Base-by-base conservation (phyloP, 2,329 filamentous ascomycete species). In the Delphinella strobiligena region DNA sequence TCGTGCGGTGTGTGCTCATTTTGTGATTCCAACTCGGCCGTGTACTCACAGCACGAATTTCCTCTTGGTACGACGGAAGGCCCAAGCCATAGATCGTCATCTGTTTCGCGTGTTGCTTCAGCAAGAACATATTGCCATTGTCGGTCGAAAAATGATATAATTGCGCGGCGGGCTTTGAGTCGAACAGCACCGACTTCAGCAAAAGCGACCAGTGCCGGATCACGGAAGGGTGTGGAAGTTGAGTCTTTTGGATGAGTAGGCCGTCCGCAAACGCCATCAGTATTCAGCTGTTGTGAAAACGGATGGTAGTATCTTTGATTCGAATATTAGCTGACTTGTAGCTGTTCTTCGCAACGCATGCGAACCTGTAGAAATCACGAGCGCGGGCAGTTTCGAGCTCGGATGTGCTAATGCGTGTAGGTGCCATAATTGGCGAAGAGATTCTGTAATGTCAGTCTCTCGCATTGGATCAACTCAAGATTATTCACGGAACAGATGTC, bases 91-190 rank as follows among this genome's bases (percentile, higher is more conserved):
- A 58, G 38, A 38, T 56, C 41, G 54, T 59, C 45, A 40, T 53
- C 36, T 42, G 52, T 35, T 2, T 55, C 45, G 4, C 63, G 58
- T 2, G 67, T 68, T 11, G 66, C 62, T 48, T 73, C 69, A 14
- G 67, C 67, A 12, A 73, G 51, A 18, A 72, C 63, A 42, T 67
- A 71, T 45, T 71, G 67, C n/a, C 54, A 58, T 5, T 66, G 58
- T 18, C 61, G 58, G 46, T 70, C 68, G 40, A 72, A 65, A 9
- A 72, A 56, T 43, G 61, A 66, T 34, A 64, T 49, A 45, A 64
- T 54, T 27, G 51, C 54, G 9, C 61, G 53, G 19, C 54, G 51
- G 3, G 52, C 51, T 27, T 56, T 43, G 12, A 64, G 50, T 8
- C 61, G 52, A 40, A 59, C 52, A 39, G 59, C 54, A 4, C 54